Base-by-base conservation (phyloP, 2,329 filamentous ascomycete genomes). In the Elsinoe necatrix region DNA sequence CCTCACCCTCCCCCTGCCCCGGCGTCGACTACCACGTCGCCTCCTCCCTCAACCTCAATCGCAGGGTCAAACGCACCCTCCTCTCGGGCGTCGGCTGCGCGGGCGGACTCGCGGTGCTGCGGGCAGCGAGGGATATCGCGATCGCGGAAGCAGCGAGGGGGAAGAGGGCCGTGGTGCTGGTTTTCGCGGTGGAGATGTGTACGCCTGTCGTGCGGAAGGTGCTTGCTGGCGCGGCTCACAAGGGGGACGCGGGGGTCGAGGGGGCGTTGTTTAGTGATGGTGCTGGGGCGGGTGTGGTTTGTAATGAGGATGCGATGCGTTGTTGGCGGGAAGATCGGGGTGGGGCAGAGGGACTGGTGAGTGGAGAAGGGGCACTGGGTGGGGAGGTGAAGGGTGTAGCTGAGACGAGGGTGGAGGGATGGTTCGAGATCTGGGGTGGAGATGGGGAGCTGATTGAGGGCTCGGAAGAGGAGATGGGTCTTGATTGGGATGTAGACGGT, bases 231-330 rank as follows among this genome's bases (percentile, higher is more conserved):
- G 61, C 59, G 1, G 57, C 54, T 12, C 35, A 39, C 78, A 86
- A 60, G 82, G 79, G 66, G 78, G 75, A 84, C 59, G 79, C 82
- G 9, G 75, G 83, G 29, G 85, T 88, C 62, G 85, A 83, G 1
- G 75, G 81, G 1, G 80, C 79, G 12, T 69, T 88, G 1, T 88
- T 88, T 66, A 86, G 83, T 18, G 85, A 88, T 67, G 86, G 82
- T 61, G 84, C 81, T n/a, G 83, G 83, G 57, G 81, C 84, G 0
- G 68, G 81, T 4, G 9, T 29, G 27, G 27, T 29, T 29, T 29
- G 27, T 29, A 29, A 29, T 29, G 27, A 29, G 27, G 4, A 4
- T 29, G 27, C 27, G 27, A 4, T 29, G 27, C n/a, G n/a, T n/a
- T n/a, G n/a, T n/a, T n/a, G n/a, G n/a, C n/a, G n/a, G n/a, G n/a